Evolutionary conservation across 768 basidiomycete species (phyloP), one percentile per base, ranked within the genome.

Genomic region (Jaapia argillacea): DNA sequence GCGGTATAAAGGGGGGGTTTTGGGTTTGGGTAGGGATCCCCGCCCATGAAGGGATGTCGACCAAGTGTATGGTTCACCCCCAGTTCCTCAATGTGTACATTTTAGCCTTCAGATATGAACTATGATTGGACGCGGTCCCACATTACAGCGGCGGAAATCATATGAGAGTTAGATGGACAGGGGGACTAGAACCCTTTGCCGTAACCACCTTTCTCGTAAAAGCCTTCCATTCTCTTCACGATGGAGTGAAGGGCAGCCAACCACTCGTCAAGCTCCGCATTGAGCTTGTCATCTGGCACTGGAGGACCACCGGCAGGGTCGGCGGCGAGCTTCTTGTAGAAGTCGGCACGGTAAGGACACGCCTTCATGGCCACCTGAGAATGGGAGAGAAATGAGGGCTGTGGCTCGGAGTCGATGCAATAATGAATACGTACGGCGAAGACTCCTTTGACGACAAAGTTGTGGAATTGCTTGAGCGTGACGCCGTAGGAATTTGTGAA

Each of bases 391-490:
- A 33, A 10, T 33, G 10, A 16, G 28, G 28, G 16, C 28, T 10
- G 16, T 16, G 28, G 10, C 16, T 10, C 28, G 10, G 28, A 33
- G 28, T n/a, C n/a, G n/a, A n/a, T n/a, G n/a, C 28, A 16, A 10
- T 33, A 10, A 39, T 43, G 18, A 42, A 41, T 37, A 69, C 77
- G 46, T 48, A 79, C 78, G 6, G 65, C 52, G 59, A 81, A 81
- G 45, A 77, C 48, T 33, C 68, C 69, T 50, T 68, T 62, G 33
- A 78, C 68, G 51, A 82, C 75, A 50, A 92, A 81, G 57, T 77
- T 84, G 62, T 99, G 94, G 64, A 81, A 79, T 54, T 81, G 70
- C 67, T 82, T 92, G 58, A 99, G 68, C 12, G 86, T 92, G 6
- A 51, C 69, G 18, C 81, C 82, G 59, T 99, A 99, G 0, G 86